Conservation (phyloP, 371 early-diverging fungal species). For the Mortierella sp. region DNA sequence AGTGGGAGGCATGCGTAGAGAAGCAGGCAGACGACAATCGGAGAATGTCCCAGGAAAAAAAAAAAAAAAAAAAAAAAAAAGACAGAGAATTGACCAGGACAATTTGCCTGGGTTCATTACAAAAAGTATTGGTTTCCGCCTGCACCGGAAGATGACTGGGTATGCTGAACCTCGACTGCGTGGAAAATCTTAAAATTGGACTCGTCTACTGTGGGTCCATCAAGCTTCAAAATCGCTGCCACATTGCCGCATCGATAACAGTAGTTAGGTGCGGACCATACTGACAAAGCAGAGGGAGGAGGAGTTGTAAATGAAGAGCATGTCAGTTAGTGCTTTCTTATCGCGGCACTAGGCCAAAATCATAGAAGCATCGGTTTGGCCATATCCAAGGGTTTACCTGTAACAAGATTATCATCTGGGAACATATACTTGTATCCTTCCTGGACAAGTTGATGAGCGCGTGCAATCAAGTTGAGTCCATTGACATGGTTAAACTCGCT, state of each 20-base stretch:
- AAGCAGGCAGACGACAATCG: too few species aligned
- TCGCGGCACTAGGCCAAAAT: not conserved
- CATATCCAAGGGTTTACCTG: slow-evolving; percentile 54
- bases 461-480: slow-evolving; percentile 90
- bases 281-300: slow-evolving; percentile 35
- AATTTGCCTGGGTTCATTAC: slow-evolving; percentile 27
- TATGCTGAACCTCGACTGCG: slow-evolving; percentile 93
- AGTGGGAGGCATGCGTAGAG: too few species aligned
- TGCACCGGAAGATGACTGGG: slow-evolving; percentile 55
- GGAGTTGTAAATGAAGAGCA: not conserved
- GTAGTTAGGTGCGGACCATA: slow-evolving; percentile 99
- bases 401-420: slow-evolving; percentile 95
- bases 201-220: slow-evolving; percentile 85
- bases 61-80: slow-evolving; percentile 8
- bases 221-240: slow-evolving; percentile 97
- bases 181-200: slow-evolving; percentile 93
- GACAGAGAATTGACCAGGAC: not conserved
- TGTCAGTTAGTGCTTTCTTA: too few species aligned
- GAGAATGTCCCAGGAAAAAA: not conserved
- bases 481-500: slow-evolving; percentile 98
- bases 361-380: not conserved
- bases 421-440: slow-evolving; percentile 98
- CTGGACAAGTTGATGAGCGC: slow-evolving; percentile 98
- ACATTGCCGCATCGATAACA: slow-evolving; percentile 99
- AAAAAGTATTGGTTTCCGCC: slow-evolving; percentile 58